Conservation (phyloP, 106 monocot species). For the Allium sativum region DNA sequence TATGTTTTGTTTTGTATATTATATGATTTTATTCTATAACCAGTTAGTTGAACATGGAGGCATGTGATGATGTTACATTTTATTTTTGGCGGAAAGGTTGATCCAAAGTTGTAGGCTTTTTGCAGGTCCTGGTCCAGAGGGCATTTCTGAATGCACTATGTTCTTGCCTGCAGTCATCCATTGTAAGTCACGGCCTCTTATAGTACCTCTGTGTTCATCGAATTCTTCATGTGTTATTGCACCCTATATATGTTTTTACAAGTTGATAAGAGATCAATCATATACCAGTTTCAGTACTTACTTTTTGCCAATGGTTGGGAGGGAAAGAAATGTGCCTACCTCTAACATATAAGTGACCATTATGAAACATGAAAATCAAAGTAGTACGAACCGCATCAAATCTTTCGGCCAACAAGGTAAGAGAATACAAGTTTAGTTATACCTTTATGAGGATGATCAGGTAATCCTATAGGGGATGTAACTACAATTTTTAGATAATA, state of each 20-base stretch:
- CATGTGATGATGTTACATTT: constrained; percentile 36
- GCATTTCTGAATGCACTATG: constrained; percentile 77
- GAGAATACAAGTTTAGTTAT: no score
- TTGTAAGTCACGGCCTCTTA: constrained; percentile 70
- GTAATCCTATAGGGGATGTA: no score
- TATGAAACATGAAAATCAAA: no score
- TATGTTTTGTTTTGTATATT: background rate
- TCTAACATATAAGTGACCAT: no score
- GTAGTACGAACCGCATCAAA: no score
- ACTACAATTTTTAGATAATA: no score
- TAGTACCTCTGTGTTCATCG: constrained; percentile 55
- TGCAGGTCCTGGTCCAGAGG: constrained; percentile 29
- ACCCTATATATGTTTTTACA: constrained; percentile 29
- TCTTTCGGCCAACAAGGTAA: no score
- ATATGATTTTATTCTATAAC: background rate
- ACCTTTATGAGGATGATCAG: no score
- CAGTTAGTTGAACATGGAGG: background rate
- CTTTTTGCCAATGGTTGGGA: no score
- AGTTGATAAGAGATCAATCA: background rate
- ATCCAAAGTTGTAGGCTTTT: constrained; percentile 86
- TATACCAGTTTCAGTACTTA: no score
- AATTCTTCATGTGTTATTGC: constrained; percentile 77
- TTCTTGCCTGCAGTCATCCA: constrained; percentile 90
- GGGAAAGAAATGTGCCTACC: no score
- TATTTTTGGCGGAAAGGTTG: constrained; percentile 78